Evolutionary conservation across 345 rosid genomes (phyloP), one percentile per base, ranked within the genome.

Genomic region (Diplotaxis tenuifolia): DNA sequence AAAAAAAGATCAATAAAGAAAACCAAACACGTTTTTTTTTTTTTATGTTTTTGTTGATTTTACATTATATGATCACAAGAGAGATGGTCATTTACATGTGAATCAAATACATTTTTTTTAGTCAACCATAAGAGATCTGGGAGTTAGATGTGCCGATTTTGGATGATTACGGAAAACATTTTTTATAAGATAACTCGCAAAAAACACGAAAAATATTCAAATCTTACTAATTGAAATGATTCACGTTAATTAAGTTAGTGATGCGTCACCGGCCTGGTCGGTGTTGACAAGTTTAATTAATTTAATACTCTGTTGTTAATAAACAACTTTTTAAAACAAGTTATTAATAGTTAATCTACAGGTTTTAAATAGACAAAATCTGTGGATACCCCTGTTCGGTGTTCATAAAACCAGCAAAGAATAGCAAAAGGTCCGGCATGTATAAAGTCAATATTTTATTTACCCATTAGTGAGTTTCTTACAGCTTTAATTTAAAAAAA

Each of bases 321-420:
- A 40, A 11, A 12, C 6, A 29, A 5, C 32, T 29, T 29, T 29
- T 29, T 29, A 5, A 29, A 29, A 29, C 32, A 29, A 29, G 32
- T 29, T 29, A 29, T 29, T 54, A 34, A 54, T 68, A 18, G 32
- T 28, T 16, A 53, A 53, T 53, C 19, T 45, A n/a, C 47, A 14
- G 16, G 15, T 12, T 1, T 14, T 12, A 40, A 40, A 12, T 38
- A 40, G 15, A 40, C 15, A 40, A 40, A n/a, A 69, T 34, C 73
- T 58, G 73, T 69, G 73, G 73, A 69, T 69, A 57, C 34, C 28
- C 8, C 12, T 25, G 32, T 36, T 57, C 27, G 65, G 65, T 40
- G 57, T 69, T 25, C 52, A 4, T 12, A 58, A 69, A 47, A 69
- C 73, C 65, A 25, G 38, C 55, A 0, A 28, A 56, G 21, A 10